Conservation (phyloP, 129 eudicot species). For the Scalesia atractyloides region DNA sequence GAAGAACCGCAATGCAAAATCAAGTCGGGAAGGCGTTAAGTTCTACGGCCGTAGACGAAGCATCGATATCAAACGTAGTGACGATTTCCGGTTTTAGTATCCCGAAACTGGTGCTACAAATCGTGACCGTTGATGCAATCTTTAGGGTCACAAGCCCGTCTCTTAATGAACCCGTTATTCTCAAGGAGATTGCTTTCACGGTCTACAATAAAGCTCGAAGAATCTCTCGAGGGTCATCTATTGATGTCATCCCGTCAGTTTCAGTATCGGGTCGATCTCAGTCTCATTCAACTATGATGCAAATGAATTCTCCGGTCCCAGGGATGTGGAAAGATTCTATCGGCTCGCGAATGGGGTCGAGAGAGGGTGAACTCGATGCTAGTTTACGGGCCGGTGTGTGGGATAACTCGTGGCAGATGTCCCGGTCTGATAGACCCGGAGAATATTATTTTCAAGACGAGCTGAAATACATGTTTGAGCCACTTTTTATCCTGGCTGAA, state of each 20-base stretch:
- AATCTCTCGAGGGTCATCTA: slow-evolving; percentile 65
- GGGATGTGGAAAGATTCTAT: slow-evolving; percentile 96
- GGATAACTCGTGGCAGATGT: slow-evolving; percentile 96
- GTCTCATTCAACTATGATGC: slow-evolving; percentile 75
- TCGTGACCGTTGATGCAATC: slow-evolving; percentile 87
- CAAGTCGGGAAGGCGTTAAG: slow-evolving; percentile 95
- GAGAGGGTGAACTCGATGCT: slow-evolving; percentile 85
- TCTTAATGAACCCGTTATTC: slow-evolving; percentile 64
- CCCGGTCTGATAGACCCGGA: slow-evolving; percentile 55
- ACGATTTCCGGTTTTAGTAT: slow-evolving; percentile 83
- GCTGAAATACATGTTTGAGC: slow-evolving; percentile 83
- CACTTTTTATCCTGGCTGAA: slow-evolving; percentile 91
- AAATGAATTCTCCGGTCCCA: slow-evolving; percentile 65
- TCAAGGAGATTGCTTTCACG: slow-evolving; percentile 95
- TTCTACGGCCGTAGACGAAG: slow-evolving; percentile 84
- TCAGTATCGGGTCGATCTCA: slow-evolving; percentile 59
- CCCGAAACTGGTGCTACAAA: slow-evolving; percentile 85
- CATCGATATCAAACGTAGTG: slow-evolving; percentile 80
- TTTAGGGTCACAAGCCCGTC: slow-evolving; percentile 93
- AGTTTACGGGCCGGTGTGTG: slow-evolving; percentile 69
- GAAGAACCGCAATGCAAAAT: slow-evolving; percentile 73
- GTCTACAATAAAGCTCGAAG: slow-evolving; percentile 95
- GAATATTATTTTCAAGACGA: slow-evolving; percentile 69
- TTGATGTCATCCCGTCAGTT: slow-evolving; percentile 55
- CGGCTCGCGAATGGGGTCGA: slow-evolving; percentile 65